These are phyloP conservation scores for Tetraselmis chui DNA, from an alignment of 139 green algal genomes.

Conservation along the genomic window DNA sequence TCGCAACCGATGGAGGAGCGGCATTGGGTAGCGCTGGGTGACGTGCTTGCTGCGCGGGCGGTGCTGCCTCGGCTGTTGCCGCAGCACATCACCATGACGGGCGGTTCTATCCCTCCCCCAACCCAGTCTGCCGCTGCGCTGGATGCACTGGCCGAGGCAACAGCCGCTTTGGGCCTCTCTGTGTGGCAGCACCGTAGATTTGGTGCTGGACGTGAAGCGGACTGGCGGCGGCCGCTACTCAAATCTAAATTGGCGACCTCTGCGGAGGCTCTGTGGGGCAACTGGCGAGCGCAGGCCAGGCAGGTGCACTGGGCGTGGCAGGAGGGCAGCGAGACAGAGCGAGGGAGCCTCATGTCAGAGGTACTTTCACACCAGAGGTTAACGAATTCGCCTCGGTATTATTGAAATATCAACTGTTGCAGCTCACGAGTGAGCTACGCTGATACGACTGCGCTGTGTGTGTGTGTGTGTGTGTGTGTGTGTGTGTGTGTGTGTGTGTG, in stretches of 20 bases:
- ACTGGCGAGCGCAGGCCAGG: not conserved
- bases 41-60: not conserved
- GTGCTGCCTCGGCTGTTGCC: not conserved
- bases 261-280: not conserved
- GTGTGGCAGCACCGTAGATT: not conserved
- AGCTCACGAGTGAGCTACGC: too few species aligned
- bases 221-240: not conserved
- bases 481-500: too few species aligned
- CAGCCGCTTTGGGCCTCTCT: not conserved
- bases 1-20: not conserved
- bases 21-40: not conserved
- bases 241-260: not conserved
- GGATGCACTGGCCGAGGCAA: not conserved
- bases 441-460: too few species aligned
- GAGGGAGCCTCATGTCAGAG: not conserved
- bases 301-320: not conserved
- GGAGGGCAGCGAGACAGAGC: not conserved
- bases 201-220: not conserved
- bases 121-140: not conserved
- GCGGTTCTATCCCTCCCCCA: not conserved
- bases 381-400: too few species aligned
- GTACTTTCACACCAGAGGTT: too few species aligned
- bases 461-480: too few species aligned
- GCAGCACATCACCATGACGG: not conserved
- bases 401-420: too few species aligned